Base-by-base conservation (phyloP, 805 yeast genomes). In the Spathaspora sp. region DNA sequence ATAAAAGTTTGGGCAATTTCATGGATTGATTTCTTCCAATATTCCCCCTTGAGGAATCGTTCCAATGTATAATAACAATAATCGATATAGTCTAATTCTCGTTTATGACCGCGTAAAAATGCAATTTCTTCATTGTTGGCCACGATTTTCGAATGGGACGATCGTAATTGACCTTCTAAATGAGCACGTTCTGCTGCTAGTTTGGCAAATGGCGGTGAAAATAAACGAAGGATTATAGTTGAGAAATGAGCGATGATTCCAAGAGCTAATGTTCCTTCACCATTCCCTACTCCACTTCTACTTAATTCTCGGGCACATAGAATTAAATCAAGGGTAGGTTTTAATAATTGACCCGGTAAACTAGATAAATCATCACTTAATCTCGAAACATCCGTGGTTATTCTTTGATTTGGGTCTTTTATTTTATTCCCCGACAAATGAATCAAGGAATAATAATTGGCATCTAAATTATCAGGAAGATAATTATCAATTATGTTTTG, bases 161-260 rank as follows among this genome's bases (percentile, higher is more conserved):
- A 80, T 58, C 96, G 82, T 60, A 90, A 86, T 62, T 86, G 85
- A 54, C 96, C 96, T 66, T 92, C 97, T 49, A 90, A 74, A 46
- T 82, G 79, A 16, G 96, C 91, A 60, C 84, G 83, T 52, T 83
- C 83, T 48, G 88, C 78, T 1, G 94, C 87, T 46, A 89, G 73
- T 62, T 80, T 86, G 14, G 96, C 92, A 63, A 92, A 92, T 47
- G 94, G 94, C 17, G 98, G 98, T 3, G 96, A 89, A 58, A 91
- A 81, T 49, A 88, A 73, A 57, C 86, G 79, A 58, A 92, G 71
- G 40, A 87, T 71, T 26, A 83, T 76, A 2, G 96, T 89, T 32
- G 97, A 89, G 32, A 86, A 68, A 63, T 89, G 94, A 3, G 96
- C 90, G 49, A 92, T 73, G 46, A 89, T 61, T 1, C 97, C 97